A percentile compares a stretch with the other conserved stretches of the same genome.
These are phyloP conservation scores for Ceraceosorus guamensis DNA, from an alignment of 1,284 basidiomycete genomes.

Conservation along the genomic window DNA sequence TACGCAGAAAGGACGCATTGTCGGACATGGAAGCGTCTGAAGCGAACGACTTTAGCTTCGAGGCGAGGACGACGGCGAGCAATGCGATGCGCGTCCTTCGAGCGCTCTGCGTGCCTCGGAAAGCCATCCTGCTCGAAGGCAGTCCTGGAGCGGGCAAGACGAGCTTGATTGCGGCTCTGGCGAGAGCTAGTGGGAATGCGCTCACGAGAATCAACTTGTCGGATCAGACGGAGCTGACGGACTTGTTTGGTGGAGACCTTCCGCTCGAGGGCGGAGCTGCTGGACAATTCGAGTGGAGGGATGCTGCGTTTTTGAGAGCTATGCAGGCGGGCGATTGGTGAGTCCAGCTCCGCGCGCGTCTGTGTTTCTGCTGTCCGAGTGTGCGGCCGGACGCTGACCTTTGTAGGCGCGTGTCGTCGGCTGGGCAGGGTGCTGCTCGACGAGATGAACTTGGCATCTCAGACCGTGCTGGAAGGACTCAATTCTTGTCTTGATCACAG, in stretches of 20 bases:
- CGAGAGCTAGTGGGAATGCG: constrained; percentile 67
- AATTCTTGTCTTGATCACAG: constrained; percentile 96
- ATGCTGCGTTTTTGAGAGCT: constrained; percentile 89
- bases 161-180: constrained; percentile 80
- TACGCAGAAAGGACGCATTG: constrained; percentile 56
- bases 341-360: constrained; percentile 47
- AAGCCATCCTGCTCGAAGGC: constrained; percentile 91
- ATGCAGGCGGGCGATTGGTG: constrained; percentile 66
- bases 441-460: constrained; percentile 94
- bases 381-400: too few species aligned
- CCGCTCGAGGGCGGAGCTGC: constrained; percentile 84
- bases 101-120: constrained; percentile 72
- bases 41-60: constrained; percentile 62
- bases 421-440: constrained; percentile 68
- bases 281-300: constrained; percentile 94
- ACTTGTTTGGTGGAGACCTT: constrained; percentile 92
- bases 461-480: constrained; percentile 87
- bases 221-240: constrained; percentile 93
- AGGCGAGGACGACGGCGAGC: constrained; percentile 77
- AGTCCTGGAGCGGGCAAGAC: constrained; percentile 99
- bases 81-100: constrained; percentile 86
- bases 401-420: too few species aligned
- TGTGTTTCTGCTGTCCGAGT: neutral
- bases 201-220: constrained; percentile 97
- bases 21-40: constrained; percentile 36